Percentiles rank a stretch among this genome's conserved stretches.
Evolutionary conservation across 2,329 filamentous ascomycete genomes (phyloP).

Genomic region (Fusarium subglutinans): DNA sequence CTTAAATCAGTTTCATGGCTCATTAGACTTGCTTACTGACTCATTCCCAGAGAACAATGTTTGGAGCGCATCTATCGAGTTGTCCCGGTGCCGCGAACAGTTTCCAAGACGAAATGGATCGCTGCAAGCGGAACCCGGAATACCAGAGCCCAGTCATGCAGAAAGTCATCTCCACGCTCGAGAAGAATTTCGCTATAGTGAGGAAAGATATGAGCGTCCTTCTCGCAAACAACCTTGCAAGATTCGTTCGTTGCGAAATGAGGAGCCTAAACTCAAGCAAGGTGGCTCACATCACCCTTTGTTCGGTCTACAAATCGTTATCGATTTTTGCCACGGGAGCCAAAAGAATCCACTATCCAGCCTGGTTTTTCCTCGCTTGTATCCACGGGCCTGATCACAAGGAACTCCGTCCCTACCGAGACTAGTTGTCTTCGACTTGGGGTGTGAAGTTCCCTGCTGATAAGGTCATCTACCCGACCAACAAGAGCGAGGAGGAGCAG

Average conservation of each 20-base stretch:
- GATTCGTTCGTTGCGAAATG: no score
- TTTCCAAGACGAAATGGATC: not conserved
- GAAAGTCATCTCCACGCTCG: not conserved
- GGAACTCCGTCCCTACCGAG: not conserved
- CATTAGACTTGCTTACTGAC: no score
- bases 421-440: not conserved
- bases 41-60: no score
- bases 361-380: not conserved
- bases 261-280: fast-evolving
- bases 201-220: not conserved
- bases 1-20: no score
- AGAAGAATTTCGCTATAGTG: not conserved
- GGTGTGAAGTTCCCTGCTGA: not conserved
- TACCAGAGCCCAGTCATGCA: not conserved
- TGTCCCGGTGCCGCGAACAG: fast-evolving
- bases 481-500: not conserved
- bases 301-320: not conserved
- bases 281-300: not conserved
- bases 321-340: no score
- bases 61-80: no score
- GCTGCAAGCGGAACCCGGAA: fast-evolving
- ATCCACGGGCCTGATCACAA: not conserved
- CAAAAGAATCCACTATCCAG: not conserved
- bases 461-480: not conserved
- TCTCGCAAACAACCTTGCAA: not conserved